Percentiles rank a stretch among this genome's conserved stretches.
These are phyloP conservation scores for Xylona heveae DNA, from an alignment of 495 filamentous ascomycete genomes.

Conservation along the genomic window DNA sequence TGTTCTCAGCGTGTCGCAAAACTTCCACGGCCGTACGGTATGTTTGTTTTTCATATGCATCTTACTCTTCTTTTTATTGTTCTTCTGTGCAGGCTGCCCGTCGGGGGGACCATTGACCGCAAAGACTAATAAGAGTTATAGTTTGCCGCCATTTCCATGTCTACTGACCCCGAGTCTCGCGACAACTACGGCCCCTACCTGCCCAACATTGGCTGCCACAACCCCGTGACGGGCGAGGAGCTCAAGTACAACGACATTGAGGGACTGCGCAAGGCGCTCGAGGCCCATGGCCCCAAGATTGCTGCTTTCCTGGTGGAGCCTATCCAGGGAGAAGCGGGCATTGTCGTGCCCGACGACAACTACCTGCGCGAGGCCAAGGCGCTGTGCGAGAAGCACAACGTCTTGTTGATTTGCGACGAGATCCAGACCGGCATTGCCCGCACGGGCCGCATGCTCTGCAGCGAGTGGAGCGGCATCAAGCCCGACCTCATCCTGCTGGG, in stretches of 20 bases:
- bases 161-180: slow-evolving; percentile 80
- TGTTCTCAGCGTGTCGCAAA: slow-evolving; percentile 68
- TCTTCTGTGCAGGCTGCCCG: too few species aligned
- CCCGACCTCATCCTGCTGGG: slow-evolving; percentile 87
- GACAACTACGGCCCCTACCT: slow-evolving; percentile 96
- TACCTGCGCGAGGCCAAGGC: slow-evolving; percentile 67
- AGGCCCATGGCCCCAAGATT: slow-evolving; percentile 60
- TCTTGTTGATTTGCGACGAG: slow-evolving; percentile 91
- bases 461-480: slow-evolving; percentile 85
- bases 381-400: slow-evolving; percentile 85
- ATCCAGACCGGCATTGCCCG: slow-evolving; percentile 96
- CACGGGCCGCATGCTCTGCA: slow-evolving; percentile 82
- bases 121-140: slow-evolving; percentile 17
- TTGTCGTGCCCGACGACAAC: slow-evolving; percentile 80
- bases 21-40: slow-evolving; percentile 94
- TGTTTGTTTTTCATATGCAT: slow-evolving; percentile 12
- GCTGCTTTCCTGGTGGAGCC: slow-evolving; percentile 93
- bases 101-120: neutral
- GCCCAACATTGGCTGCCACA: slow-evolving; percentile 60
- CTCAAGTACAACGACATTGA: slow-evolving; percentile 74
- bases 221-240: slow-evolving; percentile 52
- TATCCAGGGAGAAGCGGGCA: slow-evolving; percentile 95
- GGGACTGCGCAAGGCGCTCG: slow-evolving; percentile 59
- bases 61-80: slow-evolving; percentile 10
- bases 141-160: slow-evolving; percentile 91